Conservation (phyloP, 441 rosid genomes). For the Erodium chrysanthum region DNA sequence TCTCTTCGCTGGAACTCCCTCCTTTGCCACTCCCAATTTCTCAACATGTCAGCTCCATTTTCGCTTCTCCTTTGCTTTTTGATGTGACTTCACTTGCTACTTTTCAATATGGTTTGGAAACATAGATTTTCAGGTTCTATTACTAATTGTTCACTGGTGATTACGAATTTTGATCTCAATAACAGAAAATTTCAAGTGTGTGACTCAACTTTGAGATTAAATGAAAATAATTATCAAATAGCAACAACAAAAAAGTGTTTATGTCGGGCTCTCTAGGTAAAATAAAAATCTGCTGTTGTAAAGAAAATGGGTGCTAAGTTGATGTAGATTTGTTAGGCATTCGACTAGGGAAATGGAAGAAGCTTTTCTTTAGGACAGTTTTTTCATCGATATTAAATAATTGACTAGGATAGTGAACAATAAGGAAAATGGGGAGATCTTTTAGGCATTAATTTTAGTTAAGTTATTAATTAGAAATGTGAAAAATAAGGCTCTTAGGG, state of each 20-base stretch:
- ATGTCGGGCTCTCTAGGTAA: too few species aligned
- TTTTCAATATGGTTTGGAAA: too few species aligned
- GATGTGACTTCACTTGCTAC: too few species aligned
- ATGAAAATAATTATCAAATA: too few species aligned
- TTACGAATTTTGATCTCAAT: too few species aligned
- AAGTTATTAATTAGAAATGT: background rate
- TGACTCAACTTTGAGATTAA: too few species aligned
- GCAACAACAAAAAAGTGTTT: too few species aligned
- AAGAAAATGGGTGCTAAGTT: background rate
- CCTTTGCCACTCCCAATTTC: conserved; percentile 70
- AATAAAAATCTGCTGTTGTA: background rate
- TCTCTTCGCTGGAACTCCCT: conserved; percentile 66
- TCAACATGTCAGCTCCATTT: conserved; percentile 44
- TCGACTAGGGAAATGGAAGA: background rate
- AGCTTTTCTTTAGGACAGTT: background rate
- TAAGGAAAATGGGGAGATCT: background rate
- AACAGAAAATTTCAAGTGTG: too few species aligned
- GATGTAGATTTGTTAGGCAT: background rate
- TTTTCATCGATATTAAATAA: too few species aligned
- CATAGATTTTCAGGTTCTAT: too few species aligned
- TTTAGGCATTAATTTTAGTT: background rate
- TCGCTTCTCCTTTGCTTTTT: background rate
- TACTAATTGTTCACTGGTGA: too few species aligned
- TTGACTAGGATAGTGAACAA: too few species aligned
- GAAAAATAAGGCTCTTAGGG: background rate